Base-by-base conservation (phyloP, 768 basidiomycete species). In the Lactifluus volemus region DNA sequence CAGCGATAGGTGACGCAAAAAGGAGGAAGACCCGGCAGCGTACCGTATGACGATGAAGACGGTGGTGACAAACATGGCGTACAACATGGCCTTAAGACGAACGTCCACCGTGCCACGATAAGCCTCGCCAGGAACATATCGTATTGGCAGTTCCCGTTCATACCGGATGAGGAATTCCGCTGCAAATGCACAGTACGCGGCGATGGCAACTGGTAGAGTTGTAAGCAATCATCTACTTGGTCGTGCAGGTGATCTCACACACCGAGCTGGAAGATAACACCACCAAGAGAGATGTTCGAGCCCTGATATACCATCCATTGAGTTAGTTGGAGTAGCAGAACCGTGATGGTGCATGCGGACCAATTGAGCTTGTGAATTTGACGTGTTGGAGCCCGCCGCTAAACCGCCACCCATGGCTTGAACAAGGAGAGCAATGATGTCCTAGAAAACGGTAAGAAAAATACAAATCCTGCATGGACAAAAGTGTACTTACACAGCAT, bases 31-130 rank as follows among this genome's bases (percentile, higher is more conserved):
- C 11, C 21, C n/a, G n/a, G 21, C 39, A 42, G 15, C 12, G 6
- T 36, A 66, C 65, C 63, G 63, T 41, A 64, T 60, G 19, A 66
- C 2, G 45, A 66, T 60, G 41, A 66, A 66, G 29, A 49, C 3
- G 5, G 63, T 59, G 59, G 64, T 64, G 55, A 55, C 3, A n/a
- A 21, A 25, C 25, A 64, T 60, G 15, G 54, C 51, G 14, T 29
- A 21, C 11, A 64, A 12, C 49, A 64, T 59, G 48, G 52, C 42
- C 17, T 21, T 55, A 44, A 64, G 5, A 34, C 39, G 21, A n/a
- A 4, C 48, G 14, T 60, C 55, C 32, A 21, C 36, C 29, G n/a
- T 34, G 4, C 51, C 56, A 15, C 56, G 52, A 14, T 15, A 29
- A 48, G 11, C 32, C 10, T 48, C 25, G 17, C 30, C 49, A 5